Percentiles rank a stretch among this genome's conserved stretches.
phyloP scores from a whole-genome alignment of 352 stramenopile genomes.

The Pseudoperonospora humuli region DNA sequence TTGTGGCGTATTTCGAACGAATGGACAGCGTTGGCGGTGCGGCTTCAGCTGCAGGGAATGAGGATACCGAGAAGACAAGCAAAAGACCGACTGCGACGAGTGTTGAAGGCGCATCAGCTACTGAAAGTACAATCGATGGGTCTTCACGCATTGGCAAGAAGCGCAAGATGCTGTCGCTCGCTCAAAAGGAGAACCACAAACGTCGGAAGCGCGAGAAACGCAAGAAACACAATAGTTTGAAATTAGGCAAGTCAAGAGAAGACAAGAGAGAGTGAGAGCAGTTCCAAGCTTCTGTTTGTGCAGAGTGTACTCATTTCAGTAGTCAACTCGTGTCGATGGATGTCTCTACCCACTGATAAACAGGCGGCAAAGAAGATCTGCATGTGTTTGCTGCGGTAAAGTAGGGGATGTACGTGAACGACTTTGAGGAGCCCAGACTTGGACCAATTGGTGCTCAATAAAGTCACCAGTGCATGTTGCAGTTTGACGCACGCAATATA shows the following conservation, averaged over 20 bases:
- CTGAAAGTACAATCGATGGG: slow-evolving; percentile 1
- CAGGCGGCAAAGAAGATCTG: background rate
- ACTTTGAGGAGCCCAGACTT: no score
- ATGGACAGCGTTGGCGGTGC: slow-evolving; percentile 1
- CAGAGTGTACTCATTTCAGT: no score
- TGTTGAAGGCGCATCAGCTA: background rate
- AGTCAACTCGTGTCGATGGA: no score
- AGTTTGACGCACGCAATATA: no score
- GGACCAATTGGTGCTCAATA: no score
- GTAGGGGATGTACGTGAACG: no score
- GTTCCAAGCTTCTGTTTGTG: slow-evolving; percentile 1
- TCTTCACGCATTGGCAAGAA: slow-evolving; percentile 26
- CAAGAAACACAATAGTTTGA: slow-evolving; percentile 27
- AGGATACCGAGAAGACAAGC: background rate
- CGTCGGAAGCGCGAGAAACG: slow-evolving; percentile 66
- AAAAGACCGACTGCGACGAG: background rate
- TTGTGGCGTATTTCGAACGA: slow-evolving; percentile 93
- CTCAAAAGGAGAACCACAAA: slow-evolving; percentile 69
- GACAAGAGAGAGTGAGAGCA: slow-evolving; percentile 7
- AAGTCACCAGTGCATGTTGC: no score
- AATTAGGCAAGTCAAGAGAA: background rate
- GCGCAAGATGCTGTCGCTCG: slow-evolving; percentile 50
- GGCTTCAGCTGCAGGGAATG: background rate
- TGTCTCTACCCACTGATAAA: no score
- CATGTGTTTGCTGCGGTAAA: background rate